These are phyloP conservation scores for Termitomyces titanicus DNA, from an alignment of 768 basidiomycete species.

Conservation along the genomic window DNA sequence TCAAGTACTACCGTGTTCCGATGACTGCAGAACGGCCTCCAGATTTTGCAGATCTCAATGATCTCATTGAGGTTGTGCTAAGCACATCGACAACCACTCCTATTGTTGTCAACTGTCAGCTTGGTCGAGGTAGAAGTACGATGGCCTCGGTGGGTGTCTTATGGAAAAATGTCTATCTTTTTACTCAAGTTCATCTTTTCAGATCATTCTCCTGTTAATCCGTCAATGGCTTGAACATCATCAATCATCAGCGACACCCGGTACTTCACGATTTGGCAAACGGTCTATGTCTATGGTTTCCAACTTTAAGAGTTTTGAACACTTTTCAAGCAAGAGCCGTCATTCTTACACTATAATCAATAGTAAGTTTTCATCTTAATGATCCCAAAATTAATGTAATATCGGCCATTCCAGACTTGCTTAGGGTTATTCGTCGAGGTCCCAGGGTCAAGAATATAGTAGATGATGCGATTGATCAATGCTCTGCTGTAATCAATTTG, in stretches of 20 bases:
- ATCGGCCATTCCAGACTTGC: slow-evolving; percentile 23
- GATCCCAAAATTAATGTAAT: not conserved
- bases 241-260: slow-evolving; percentile 30
- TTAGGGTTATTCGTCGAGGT: slow-evolving; percentile 78
- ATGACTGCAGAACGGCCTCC: slow-evolving; percentile 88
- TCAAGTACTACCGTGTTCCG: slow-evolving; percentile 83
- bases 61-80: slow-evolving; percentile 77
- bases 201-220: slow-evolving; percentile 82
- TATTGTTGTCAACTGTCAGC: slow-evolving; percentile 93
- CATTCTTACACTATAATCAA: slow-evolving; percentile 88
- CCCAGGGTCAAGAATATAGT: slow-evolving; percentile 81
- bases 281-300: slow-evolving; percentile 47
- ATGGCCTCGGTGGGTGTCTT: slow-evolving; percentile 66
- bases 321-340: slow-evolving; percentile 28
- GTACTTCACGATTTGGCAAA: slow-evolving; percentile 29
- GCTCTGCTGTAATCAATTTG: slow-evolving; percentile 78
- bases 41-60: slow-evolving; percentile 69
- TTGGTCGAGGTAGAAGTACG: slow-evolving; percentile 90
- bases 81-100: slow-evolving; percentile 67
- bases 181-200: not conserved
- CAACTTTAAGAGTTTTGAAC: slow-evolving; percentile 29
- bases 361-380: slow-evolving; percentile 44
- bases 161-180: not conserved
- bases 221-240: slow-evolving; percentile 72
- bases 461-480: slow-evolving; percentile 86